Evolutionary conservation across 441 rosid genomes (phyloP).

Genomic region (Pelargonium citronellum): DNA sequence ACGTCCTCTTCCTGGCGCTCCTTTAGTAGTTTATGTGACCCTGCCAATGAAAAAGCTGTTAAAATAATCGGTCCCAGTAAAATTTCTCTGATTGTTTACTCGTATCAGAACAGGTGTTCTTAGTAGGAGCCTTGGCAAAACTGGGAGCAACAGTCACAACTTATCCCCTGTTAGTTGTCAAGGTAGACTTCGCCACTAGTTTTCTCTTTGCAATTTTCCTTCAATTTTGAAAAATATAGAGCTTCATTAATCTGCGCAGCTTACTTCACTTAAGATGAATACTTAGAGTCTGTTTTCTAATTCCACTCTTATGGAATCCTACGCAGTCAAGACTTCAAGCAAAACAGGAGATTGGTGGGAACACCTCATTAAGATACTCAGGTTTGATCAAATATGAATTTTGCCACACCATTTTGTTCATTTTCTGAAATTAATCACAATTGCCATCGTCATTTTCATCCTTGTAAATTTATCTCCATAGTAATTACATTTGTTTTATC

Average conservation of each 20-base stretch:
- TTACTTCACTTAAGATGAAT: background rate
- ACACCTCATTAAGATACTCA: constrained; percentile 50
- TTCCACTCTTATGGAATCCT: constrained; percentile 18
- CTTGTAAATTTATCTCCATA: constrained; percentile 1
- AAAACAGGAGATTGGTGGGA: constrained; percentile 67
- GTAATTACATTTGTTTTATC: background rate
- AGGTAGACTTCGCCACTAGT: constrained; percentile 35
- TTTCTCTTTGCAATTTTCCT: background rate
- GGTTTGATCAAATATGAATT: constrained; percentile 32
- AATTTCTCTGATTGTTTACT: constrained; percentile 6
- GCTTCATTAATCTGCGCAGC: background rate
- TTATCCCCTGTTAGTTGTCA: constrained; percentile 62
- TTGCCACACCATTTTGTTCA: constrained; percentile 4
- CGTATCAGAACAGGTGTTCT: constrained; percentile 43
- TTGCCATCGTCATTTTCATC: background rate
- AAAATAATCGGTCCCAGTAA: no score
- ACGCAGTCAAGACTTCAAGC: constrained; percentile 72
- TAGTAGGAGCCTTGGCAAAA: constrained; percentile 60
- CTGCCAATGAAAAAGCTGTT: no score
- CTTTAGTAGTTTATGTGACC: no score
- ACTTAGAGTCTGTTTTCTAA: constrained; percentile 15
- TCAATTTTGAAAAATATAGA: background rate
- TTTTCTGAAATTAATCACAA: background rate
- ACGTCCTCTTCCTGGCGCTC: no score
- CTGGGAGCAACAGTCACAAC: constrained; percentile 65